A percentile compares a stretch with the other conserved stretches of the same genome.
Evolutionary conservation across 2,329 filamentous ascomycete genomes (phyloP).

Genomic region (Colletotrichum somersetense): DNA sequence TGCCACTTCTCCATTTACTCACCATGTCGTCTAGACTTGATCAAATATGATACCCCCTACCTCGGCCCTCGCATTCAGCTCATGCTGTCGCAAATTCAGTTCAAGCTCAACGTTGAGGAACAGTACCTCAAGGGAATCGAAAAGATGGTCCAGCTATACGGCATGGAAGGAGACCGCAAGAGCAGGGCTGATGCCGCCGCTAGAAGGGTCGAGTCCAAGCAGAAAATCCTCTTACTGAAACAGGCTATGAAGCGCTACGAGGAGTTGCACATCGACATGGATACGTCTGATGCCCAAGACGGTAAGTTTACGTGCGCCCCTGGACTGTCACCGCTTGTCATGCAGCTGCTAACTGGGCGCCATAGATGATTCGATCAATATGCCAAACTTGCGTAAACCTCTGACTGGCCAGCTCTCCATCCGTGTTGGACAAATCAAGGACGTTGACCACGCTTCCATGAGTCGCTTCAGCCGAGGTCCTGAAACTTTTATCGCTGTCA

Average conservation of each 20-base stretch:
- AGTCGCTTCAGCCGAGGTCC: slow-evolving; percentile 89
- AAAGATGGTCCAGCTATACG: slow-evolving; percentile 98
- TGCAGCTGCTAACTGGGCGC: slow-evolving; percentile 46
- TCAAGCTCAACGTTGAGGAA: slow-evolving; percentile 98
- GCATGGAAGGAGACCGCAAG: slow-evolving; percentile 97
- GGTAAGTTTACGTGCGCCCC: slow-evolving; percentile 66
- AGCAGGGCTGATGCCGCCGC: slow-evolving; percentile 93
- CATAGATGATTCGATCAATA: slow-evolving; percentile 94
- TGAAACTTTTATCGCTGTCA: slow-evolving; percentile 95
- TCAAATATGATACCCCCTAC: slow-evolving; percentile 97
- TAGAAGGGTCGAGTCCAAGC: slow-evolving; percentile 91
- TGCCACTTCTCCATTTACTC: slow-evolving; percentile 26
- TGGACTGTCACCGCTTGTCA: slow-evolving; percentile 3
- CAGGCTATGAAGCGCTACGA: slow-evolving; percentile 97
- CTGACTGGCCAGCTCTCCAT: slow-evolving; percentile 90
- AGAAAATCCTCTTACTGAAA: slow-evolving; percentile 96
- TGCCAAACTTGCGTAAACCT: slow-evolving; percentile 95
- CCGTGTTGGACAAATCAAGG: slow-evolving; percentile 87
- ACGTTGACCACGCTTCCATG: slow-evolving; percentile 92
- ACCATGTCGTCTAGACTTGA: slow-evolving; percentile 76
- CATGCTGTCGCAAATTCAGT: slow-evolving; percentile 98
- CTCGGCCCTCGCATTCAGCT: slow-evolving; percentile 97
- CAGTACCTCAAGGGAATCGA: slow-evolving; percentile 99
- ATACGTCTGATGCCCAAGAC: slow-evolving; percentile 81
- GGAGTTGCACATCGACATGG: slow-evolving; percentile 95